phyloP scores from a whole-genome alignment of 306 rosid species.

The Pyrus bretschneideri region DNA sequence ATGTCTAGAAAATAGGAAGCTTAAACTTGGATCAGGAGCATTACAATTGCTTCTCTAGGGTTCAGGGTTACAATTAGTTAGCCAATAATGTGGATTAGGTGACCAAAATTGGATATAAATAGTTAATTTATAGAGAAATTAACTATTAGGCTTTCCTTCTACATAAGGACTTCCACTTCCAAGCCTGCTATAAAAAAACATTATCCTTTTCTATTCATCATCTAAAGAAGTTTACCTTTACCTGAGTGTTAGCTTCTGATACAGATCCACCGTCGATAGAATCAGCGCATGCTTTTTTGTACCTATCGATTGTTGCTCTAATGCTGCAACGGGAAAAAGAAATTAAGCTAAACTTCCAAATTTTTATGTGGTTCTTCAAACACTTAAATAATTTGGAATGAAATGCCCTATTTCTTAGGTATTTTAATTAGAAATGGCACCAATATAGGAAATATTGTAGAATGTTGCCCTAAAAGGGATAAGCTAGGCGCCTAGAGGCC shows the following conservation, averaged over 20 bases:
- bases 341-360: not conserved
- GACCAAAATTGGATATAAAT: no score
- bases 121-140: not conserved
- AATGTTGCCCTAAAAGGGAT: not conserved
- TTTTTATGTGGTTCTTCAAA: not conserved
- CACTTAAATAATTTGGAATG: not conserved
- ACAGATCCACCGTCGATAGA: constrained; percentile 61
- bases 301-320: constrained; percentile 84
- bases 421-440: not conserved
- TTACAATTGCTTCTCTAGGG: no score
- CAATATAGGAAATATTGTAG: not conserved
- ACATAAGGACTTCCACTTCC: not conserved
- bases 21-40: not conserved
- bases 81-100: no score
- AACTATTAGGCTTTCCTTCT: not conserved
- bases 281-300: constrained; percentile 73
- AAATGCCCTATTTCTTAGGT: not conserved
- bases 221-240: constrained; percentile 30
- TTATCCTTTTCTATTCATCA: no score
- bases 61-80: no score
- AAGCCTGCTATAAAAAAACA: not conserved
- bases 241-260: constrained; percentile 83
- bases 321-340: constrained; percentile 39
- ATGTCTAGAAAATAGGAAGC: not conserved
- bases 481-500: not conserved